Evolutionary conservation across 202 grass and related monocot genomes (phyloP), one percentile per base, ranked within the genome.

Genomic region (Schoenoplectus tabernaemontani): DNA sequence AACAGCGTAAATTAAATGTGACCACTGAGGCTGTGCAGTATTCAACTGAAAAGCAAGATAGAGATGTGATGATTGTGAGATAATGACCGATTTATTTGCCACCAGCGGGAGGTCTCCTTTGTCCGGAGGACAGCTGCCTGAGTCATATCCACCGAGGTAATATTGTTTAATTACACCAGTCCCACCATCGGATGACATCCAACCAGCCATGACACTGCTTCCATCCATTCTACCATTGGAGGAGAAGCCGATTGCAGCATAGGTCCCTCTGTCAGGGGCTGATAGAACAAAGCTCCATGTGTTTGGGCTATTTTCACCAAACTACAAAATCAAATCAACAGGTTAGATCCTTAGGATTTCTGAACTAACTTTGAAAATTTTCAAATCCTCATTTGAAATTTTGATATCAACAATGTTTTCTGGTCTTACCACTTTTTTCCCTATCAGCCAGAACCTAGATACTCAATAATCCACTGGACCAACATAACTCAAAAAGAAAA

Each of bases 41-140:
- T 66, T 79, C 66, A 93, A 60, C 79, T 93, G 91, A 72, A 93
- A 93, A 20, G 88, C 91, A 80, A 93, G 82, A 83, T 90, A 90
- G 32, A 93, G 86, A 36, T 77, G 81, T 2, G 88, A 85, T 0
- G 88, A 78, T 10, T 46, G 75, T 22, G 78, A 42, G 23, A 81
- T 76, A 65, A 93, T 80, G 73, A 88, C 12, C 23, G 91, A 83
- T 34, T 28, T 88, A 69, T 84, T 84, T 0, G 78, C 1, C 5
- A 87, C 61, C 28, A 90, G 70, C 1, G 83, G 46, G 32, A 93
- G 82, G 69, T 56, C 83, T 53, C 88, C 91, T 20, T 88, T 72
- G 82, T 90, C 91, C 4, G 91, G 91, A 30, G 86, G 84, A 50
- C 91, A 93, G 65, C 68, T 63, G 23, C 11, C 10, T 0, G 86